Conservation (phyloP, 2,329 filamentous ascomycete genomes). For the Gyromitra esculenta region DNA sequence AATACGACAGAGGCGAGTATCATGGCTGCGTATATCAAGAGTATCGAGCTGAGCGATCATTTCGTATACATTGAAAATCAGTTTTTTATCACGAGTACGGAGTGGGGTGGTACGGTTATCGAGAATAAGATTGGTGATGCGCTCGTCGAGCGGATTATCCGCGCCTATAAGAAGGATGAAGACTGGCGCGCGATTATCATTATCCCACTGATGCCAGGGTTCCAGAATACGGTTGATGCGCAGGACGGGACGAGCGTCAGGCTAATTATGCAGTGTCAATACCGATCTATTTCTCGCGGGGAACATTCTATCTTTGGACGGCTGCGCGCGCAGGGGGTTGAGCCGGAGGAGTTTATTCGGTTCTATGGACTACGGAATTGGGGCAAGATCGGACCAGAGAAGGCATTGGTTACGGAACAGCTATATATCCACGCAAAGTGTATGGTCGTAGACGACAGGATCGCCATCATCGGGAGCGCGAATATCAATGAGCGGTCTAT, state of each 20-base stretch:
- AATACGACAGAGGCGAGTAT: conserved; percentile 92
- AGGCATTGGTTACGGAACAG: conserved; percentile 89
- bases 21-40: conserved; percentile 91
- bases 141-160: conserved; percentile 87
- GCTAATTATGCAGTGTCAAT: conserved; percentile 96
- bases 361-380: conserved; percentile 94
- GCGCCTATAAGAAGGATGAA: conserved; percentile 83
- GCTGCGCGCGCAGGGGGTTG: conserved; percentile 79
- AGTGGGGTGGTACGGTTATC: conserved; percentile 86
- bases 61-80: conserved; percentile 99
- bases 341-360: conserved; percentile 92
- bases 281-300: conserved; percentile 92
- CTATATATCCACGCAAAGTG: conserved; percentile 98
- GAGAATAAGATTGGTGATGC: conserved; percentile 95
- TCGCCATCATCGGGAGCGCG: conserved; percentile 93
- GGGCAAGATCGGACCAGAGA: conserved; percentile 86
- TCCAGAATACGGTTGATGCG: conserved; percentile 94
- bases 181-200: conserved; percentile 90
- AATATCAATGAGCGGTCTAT: conserved; percentile 99
- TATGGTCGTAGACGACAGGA: conserved; percentile 93
- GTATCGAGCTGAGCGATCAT: conserved; percentile 94
- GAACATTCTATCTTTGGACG: conserved; percentile 91
- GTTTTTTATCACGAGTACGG: conserved; percentile 94
- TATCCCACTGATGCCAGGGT: conserved; percentile 97
- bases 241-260: conserved; percentile 94